A percentile compares a stretch with the other conserved stretches of the same genome.
These are phyloP conservation scores for Fraxinus pennsylvanica DNA, from an alignment of 257 asterid species.

Conservation along the genomic window DNA sequence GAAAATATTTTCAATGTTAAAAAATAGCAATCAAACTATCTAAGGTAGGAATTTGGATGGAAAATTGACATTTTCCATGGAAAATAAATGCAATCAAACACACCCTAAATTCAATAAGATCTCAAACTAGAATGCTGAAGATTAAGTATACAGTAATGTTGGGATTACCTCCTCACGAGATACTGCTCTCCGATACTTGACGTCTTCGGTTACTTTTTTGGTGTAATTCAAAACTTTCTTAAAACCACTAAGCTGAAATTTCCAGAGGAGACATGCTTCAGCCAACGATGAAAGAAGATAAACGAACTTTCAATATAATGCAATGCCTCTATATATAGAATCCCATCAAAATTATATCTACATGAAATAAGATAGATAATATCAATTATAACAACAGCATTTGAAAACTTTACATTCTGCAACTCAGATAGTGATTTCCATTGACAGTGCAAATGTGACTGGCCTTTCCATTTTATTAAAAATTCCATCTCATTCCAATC, in stretches of 20 bases:
- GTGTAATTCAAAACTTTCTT: conserved; percentile 96
- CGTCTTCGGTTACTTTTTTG: conserved; percentile 84
- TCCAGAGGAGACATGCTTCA: conserved; percentile 28
- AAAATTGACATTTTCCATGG: no score
- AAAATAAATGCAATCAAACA: no score
- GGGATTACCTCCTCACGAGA: conserved; percentile 92
- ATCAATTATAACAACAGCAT: conserved; percentile 9
- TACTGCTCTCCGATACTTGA: conserved; percentile 74
- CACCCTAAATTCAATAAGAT: not conserved
- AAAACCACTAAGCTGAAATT: conserved; percentile 96
- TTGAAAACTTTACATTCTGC: conserved; percentile 72
- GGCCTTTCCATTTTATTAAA: conserved; percentile 97
- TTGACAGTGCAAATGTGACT: conserved; percentile 94
- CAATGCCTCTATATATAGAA: conserved; percentile 17
- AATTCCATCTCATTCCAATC: conserved; percentile 91
- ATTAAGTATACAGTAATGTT: conserved; percentile 7
- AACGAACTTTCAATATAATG: conserved; percentile 8
- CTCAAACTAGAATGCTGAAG: conserved; percentile 18
- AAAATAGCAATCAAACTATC: no score
- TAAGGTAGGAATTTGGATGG: no score
- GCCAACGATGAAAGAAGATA: conserved; percentile 4
- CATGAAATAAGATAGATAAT: conserved; percentile 15
- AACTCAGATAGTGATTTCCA: conserved; percentile 89
- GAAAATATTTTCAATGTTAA: no score
- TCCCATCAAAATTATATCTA: not conserved